Evolutionary conservation across 2,329 filamentous ascomycete genomes (phyloP), one percentile per base, ranked within the genome.

Genomic region (Diaporthe amygdali): DNA sequence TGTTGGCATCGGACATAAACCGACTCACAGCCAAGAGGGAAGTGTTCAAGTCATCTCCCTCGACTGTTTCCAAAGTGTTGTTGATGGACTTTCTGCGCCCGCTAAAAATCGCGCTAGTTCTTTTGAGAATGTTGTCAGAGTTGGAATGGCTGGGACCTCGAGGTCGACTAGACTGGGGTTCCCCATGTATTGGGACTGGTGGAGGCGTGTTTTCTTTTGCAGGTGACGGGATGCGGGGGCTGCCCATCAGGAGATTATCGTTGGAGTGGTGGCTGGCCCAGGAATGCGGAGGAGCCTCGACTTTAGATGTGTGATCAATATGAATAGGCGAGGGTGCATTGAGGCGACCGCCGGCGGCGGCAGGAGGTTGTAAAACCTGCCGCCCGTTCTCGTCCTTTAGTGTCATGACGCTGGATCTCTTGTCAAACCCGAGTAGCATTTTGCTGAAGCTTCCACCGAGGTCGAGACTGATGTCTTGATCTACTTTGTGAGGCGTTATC

Each of bases 401-500:
- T 5, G 86, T 88, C n/a, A 81, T 81, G 61, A 84, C 81, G 75
- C 87, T 88, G 27, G 85, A 81, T 72, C 87, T 82, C 78, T 90
- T 90, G 73, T 89, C 87, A 61, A 88, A 88, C n/a, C 81, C 82
- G 14, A 82, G 81, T 49, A 90, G 83, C 85, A 90, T 88, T 69
- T 84, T 87, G 71, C 86, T 84, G 73, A 90, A 88, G 75, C 90
- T 88, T 56, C 88, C 85, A 20, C 89, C 89, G 59, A 91, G 77
- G 75, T 90, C 88, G 20, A 90, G 76, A 49, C 79, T 79, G 70
- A 84, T 84, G 68, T 84, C 83, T 34, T 81, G 78, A 30, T 86
- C 84, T 46, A 88, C 77, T 63, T 83, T 84, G 6, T 85, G 86
- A 15, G 84, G 86, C 1, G 87, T 89, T 15, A 86, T 82, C 8